phyloP scores from a whole-genome alignment of 1,139 yeast species.

The Blastobotrys buckinghamii region DNA sequence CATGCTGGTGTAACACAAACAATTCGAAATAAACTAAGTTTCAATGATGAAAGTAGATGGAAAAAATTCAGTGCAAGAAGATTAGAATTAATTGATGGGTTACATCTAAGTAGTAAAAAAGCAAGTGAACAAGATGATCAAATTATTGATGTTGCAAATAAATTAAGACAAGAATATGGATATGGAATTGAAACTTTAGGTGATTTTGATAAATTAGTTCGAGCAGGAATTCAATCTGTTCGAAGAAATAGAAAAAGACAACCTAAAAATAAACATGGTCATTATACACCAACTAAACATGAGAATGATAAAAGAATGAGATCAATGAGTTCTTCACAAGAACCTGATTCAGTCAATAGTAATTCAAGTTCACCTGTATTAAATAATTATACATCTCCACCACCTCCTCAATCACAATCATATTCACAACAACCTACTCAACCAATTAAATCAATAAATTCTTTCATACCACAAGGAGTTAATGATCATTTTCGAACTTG shows the following conservation, averaged over 20 bases:
- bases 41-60: constrained; percentile 80
- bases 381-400: too few species aligned
- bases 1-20: constrained; percentile 48
- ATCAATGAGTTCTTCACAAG: background rate
- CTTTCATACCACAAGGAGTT: background rate
- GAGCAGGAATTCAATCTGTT: constrained; percentile 87
- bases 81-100: constrained; percentile 76
- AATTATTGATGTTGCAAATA: constrained; percentile 69
- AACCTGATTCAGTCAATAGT: background rate
- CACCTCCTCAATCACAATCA: too few species aligned
- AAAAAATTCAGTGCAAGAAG: constrained; percentile 83
- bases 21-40: constrained; percentile 66
- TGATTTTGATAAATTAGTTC: constrained; percentile 83
- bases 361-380: background rate
- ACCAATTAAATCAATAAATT: background rate
- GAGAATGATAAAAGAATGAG: background rate
- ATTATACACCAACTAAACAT: background rate
- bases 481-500: background rate
- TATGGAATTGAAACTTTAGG: constrained; percentile 51
- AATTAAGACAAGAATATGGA: constrained; percentile 68
- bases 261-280: constrained; percentile 20
- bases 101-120: constrained; percentile 68
- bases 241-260: constrained; percentile 61
- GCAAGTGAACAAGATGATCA: constrained; percentile 90
- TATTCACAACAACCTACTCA: too few species aligned